These are phyloP conservation scores for Cystofilobasidium ferigula DNA, from an alignment of 768 basidiomycete genomes.

Conservation along the genomic window DNA sequence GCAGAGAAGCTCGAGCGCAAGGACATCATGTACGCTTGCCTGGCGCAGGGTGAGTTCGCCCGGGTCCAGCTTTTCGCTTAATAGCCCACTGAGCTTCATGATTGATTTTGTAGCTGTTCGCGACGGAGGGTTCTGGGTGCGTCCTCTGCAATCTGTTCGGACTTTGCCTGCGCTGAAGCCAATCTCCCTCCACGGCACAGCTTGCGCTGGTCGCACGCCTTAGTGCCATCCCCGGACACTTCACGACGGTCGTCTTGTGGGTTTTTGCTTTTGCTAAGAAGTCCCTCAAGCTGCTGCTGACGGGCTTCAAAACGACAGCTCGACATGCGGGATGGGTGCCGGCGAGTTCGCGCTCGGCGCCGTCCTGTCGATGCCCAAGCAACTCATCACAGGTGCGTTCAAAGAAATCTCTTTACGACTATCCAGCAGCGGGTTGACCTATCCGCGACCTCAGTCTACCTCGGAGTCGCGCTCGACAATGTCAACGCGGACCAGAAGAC, in stretches of 20 bases:
- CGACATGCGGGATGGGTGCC: conserved; percentile 69
- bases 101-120: too few relatives aligned
- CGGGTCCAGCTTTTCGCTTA: too few relatives aligned
- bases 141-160: background rate
- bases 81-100: too few relatives aligned
- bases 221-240: conserved; percentile 78
- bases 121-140: conserved; percentile 66
- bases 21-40: conserved; percentile 45
- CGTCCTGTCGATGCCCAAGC: conserved; percentile 36
- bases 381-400: conserved; percentile 13
- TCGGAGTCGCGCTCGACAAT: background rate
- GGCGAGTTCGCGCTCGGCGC: conserved; percentile 34
- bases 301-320: too few relatives aligned
- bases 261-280: too few relatives aligned
- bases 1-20: conserved; percentile 54
- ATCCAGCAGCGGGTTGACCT: too few relatives aligned
- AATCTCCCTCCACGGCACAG: background rate
- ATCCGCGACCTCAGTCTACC: background rate
- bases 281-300: too few relatives aligned
- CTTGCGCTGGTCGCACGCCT: conserved; percentile 65
- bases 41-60: too few relatives aligned
- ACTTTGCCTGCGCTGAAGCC: background rate
- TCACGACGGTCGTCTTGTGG: conserved; percentile 57
- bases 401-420: too few relatives aligned
- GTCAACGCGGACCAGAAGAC: too few relatives aligned